Evolutionary conservation across 2,329 filamentous ascomycete species (phyloP), one percentile per base, ranked within the genome.

Genomic region (Monosporascus sp.): DNA sequence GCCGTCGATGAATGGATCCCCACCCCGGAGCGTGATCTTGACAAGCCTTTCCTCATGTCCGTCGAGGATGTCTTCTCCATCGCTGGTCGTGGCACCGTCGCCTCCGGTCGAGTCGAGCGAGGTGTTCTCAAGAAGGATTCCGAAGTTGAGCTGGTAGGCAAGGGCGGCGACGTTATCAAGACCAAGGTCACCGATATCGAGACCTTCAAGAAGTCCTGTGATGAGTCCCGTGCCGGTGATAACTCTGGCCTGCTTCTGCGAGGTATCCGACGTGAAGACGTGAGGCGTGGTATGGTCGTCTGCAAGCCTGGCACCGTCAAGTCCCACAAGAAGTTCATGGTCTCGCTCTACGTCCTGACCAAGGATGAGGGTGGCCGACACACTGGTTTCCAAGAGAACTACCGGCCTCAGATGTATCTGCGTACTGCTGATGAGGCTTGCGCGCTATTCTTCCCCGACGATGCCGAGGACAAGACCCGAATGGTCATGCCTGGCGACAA

Each of bases 131-230:
- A 96, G 89, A 90, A 85, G 76, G 94, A 99, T 72, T 81, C 86
- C 60, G 94, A 99, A 70, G 85, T 99, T 62, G 94, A 99, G 81
- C 83, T 99, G 60, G 83, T 99, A 57, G 94, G 94, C 71, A 96
- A 94, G 80, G 85, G 87, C 63, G 74, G 77, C 53, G 81, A 85
- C 46, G 77, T 90, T 62, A 89, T 97, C 81, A 97, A 95, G 86
- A 97, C 94, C 74, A 97, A 97, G 82, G 93, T 99, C 61, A 99
- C 94, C 68, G 95, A 99, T 70, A 97, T 99, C 64, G 94, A 99
- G 81, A 99, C 93, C 62, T 99, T 99, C 83, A 97, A 97, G 84
- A 99, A 99, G 85, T 95, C 91, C 49, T 97, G 94, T 75, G 92
- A 97, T 54, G 90, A 96, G 77, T 96, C 93, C 55, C 85, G 89